These are phyloP conservation scores for Flammula alnicola DNA, from an alignment of 1,284 basidiomycete genomes.

Conservation along the genomic window DNA sequence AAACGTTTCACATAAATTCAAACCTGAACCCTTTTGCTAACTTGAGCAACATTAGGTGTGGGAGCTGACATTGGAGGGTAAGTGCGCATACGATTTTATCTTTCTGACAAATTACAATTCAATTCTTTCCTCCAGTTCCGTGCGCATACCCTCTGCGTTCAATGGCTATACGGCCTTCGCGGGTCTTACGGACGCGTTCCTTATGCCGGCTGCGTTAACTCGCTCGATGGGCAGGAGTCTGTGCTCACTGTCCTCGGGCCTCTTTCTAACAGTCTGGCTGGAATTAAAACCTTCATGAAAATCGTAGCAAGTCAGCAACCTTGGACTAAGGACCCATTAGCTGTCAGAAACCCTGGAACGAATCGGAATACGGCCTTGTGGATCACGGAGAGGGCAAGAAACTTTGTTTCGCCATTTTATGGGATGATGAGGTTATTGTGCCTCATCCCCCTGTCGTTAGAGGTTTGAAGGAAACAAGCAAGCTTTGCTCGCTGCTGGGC, in stretches of 20 bases:
- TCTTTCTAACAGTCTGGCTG: slow-evolving; percentile 59
- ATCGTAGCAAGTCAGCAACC: slow-evolving; percentile 60
- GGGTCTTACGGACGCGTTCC: slow-evolving; percentile 76
- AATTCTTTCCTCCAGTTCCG: slow-evolving; percentile 44
- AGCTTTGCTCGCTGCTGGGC: slow-evolving; percentile 68
- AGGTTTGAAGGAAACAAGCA: slow-evolving; percentile 62
- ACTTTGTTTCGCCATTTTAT: slow-evolving; percentile 67
- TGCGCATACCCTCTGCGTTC: slow-evolving; percentile 73
- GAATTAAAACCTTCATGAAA: slow-evolving; percentile 68
- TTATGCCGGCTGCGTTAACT: slow-evolving; percentile 65
- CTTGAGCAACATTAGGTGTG: slow-evolving; percentile 32
- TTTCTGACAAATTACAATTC: not conserved
- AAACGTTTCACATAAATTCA: not conserved
- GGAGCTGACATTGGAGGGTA: slow-evolving; percentile 45
- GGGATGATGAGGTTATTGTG: slow-evolving; percentile 58
- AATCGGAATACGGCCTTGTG: slow-evolving; percentile 58
- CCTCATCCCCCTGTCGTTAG: slow-evolving; percentile 76
- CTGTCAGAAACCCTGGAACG: slow-evolving; percentile 69
- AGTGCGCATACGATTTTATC: not conserved
- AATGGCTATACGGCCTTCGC: slow-evolving; percentile 73
- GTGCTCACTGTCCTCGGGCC: slow-evolving; percentile 77
- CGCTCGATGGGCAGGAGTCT: slow-evolving; percentile 73
- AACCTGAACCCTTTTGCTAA: not conserved
- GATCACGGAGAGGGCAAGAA: slow-evolving; percentile 62
- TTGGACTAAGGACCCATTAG: slow-evolving; percentile 72